phyloP scores from a whole-genome alignment of 495 filamentous ascomycete species.

The Cudoniella acicularis region DNA sequence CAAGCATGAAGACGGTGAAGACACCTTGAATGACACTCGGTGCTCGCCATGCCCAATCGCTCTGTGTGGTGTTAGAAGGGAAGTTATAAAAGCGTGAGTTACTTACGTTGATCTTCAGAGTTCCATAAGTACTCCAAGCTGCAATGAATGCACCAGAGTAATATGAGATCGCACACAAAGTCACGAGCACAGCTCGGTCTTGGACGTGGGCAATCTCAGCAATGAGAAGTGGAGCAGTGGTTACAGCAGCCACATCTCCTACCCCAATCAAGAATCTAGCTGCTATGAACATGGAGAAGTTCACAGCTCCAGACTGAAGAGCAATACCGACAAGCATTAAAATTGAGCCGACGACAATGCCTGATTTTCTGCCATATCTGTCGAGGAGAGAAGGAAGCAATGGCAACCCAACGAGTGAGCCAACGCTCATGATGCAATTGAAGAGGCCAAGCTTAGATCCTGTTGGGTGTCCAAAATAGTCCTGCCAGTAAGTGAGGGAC shows the following conservation, averaged over 20 bases:
- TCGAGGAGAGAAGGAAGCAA: conserved; percentile 38
- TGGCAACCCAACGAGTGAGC: conserved; percentile 48
- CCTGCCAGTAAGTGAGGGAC: conserved; percentile 40
- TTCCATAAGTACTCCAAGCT: conserved; percentile 18
- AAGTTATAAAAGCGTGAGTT: no score
- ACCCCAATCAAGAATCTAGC: conserved; percentile 57
- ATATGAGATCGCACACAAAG: not conserved
- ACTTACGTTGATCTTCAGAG: not conserved
- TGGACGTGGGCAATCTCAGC: conserved; percentile 30
- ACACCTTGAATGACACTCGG: conserved; percentile 37
- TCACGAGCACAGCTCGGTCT: conserved; percentile 18
- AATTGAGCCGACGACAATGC: conserved; percentile 46
- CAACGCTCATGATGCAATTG: conserved; percentile 50
- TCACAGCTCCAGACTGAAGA: conserved; percentile 40
- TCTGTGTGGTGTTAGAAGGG: no score
- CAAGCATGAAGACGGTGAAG: conserved; percentile 24
- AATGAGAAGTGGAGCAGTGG: conserved; percentile 27
- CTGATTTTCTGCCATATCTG: conserved; percentile 41
- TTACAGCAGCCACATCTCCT: conserved; percentile 8
- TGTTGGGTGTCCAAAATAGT: conserved; percentile 37
- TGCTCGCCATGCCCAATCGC: conserved; percentile 42
- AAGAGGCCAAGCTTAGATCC: conserved; percentile 44
- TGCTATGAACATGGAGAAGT: conserved; percentile 52
- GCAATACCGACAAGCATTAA: conserved; percentile 49
- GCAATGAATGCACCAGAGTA: conserved; percentile 14